Evolutionary conservation across 2,329 filamentous ascomycete genomes (phyloP).

Genomic region (Plenodomus lindquistii): DNA sequence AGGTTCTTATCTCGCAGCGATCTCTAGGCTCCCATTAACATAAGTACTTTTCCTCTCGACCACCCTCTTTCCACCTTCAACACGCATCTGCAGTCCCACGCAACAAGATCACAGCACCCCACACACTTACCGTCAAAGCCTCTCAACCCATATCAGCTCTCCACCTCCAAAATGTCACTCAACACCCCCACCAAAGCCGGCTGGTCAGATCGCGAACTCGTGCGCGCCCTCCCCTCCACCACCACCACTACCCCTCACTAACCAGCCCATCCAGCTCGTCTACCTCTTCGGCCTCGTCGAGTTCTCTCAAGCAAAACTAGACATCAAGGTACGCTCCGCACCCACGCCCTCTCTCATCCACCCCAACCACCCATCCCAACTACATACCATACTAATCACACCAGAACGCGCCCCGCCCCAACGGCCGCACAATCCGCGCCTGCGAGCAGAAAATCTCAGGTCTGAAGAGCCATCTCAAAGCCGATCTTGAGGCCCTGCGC

Average conservation of each 20-base stretch:
- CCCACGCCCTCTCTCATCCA: background rate
- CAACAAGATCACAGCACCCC: background rate
- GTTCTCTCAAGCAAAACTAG: background rate
- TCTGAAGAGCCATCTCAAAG: background rate
- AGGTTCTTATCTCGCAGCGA: background rate
- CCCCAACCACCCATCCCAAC: background rate
- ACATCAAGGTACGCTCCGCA: background rate
- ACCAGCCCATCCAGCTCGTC: background rate
- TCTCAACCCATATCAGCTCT: background rate
- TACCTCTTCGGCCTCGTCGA: slow-evolving; percentile 5
- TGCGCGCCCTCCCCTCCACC: background rate
- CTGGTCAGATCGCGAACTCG: background rate
- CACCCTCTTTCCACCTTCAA: too few relatives aligned
- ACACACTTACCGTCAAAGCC: background rate
- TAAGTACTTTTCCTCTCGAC: too few relatives aligned
- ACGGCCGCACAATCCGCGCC: background rate
- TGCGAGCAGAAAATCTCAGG: background rate
- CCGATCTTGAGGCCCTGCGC: background rate
- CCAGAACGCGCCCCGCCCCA: background rate
- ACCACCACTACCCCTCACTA: background rate
- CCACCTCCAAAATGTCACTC: background rate
- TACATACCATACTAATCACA: too few relatives aligned
- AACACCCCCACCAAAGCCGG: background rate
- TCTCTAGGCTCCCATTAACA: too few relatives aligned
- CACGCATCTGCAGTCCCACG: too few relatives aligned